Evolutionary conservation across 208 protist species (phyloP).

Genomic region (Trypanosoma scelopori): DNA sequence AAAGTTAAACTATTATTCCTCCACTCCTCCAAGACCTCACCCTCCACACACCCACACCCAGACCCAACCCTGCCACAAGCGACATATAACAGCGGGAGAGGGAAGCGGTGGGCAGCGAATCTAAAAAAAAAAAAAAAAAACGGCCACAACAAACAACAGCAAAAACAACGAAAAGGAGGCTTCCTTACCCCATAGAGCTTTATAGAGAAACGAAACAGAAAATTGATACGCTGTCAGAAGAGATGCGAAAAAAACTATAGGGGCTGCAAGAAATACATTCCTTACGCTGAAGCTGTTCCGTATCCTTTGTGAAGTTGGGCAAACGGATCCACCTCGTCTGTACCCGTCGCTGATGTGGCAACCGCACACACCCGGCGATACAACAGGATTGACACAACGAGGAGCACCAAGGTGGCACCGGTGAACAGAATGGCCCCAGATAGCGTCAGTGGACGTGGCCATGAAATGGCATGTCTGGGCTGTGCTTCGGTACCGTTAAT

Average conservation of each 20-base stretch:
- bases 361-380: constrained; percentile 5
- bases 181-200: not conserved
- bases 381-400: constrained; percentile 15
- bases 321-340: constrained; percentile 2
- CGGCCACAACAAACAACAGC: not conserved
- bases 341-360: not conserved
- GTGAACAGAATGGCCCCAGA: constrained; percentile 3
- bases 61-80: not conserved
- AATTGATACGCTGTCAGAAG: not conserved
- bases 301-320: not conserved
- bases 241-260: too few relatives aligned
- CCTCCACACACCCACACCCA: too few relatives aligned
- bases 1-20: too few relatives aligned
- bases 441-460: constrained; percentile 5
- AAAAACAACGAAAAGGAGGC: not conserved
- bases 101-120: not conserved
- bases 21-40: too few relatives aligned
- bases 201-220: not conserved
- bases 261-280: too few relatives aligned
- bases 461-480: not conserved
- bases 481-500: not conserved
- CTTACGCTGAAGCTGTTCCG: constrained; percentile 2
- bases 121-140: constrained; percentile 13
- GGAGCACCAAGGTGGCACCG: constrained; percentile 10
- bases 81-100: not conserved